Conservation (phyloP, 129 eudicot genomes). For the Lactuca saligna region DNA sequence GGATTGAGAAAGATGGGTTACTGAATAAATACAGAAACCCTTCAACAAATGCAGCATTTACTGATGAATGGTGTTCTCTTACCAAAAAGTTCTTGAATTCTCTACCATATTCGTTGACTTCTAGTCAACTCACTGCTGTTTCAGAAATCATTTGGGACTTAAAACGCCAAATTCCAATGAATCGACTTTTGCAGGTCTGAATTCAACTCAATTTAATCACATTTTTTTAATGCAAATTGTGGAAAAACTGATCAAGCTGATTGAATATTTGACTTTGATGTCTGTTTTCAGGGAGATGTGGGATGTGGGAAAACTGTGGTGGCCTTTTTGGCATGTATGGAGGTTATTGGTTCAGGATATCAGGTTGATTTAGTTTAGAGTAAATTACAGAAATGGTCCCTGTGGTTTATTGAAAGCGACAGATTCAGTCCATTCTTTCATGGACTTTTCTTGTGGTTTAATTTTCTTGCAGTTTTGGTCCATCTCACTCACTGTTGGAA, state of each 20-base stretch:
- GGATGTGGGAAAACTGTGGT: slow-evolving; percentile 99
- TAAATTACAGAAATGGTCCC: too few species aligned
- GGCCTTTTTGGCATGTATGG: slow-evolving; percentile 98
- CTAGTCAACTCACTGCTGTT: slow-evolving; percentile 78
- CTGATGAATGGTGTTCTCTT: slow-evolving; percentile 78
- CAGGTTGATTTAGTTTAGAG: slow-evolving; percentile 55
- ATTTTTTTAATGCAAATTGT: background rate
- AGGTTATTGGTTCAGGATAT: slow-evolving; percentile 87
- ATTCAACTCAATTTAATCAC: background rate
- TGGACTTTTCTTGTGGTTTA: too few species aligned
- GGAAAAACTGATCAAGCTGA: background rate
- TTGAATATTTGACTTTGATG: background rate
- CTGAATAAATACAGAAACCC: slow-evolving; percentile 77
- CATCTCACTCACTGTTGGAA: too few species aligned
- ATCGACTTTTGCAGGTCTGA: slow-evolving; percentile 85
- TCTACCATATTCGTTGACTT: slow-evolving; percentile 80
- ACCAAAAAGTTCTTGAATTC: slow-evolving; percentile 59
- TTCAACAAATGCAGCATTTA: slow-evolving; percentile 37
- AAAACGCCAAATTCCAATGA: slow-evolving; percentile 88
- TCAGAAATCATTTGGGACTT: slow-evolving; percentile 97
- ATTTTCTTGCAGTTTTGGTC: too few species aligned
- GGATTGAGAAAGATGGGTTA: slow-evolving; percentile 78
- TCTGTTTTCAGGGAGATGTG: slow-evolving; percentile 84
- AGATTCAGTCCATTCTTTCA: too few species aligned
- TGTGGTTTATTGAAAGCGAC: too few species aligned